Evolutionary conservation across 192 early-diverging fungal genomes (phyloP).

Genomic region (Umbelopsis isabellina): DNA sequence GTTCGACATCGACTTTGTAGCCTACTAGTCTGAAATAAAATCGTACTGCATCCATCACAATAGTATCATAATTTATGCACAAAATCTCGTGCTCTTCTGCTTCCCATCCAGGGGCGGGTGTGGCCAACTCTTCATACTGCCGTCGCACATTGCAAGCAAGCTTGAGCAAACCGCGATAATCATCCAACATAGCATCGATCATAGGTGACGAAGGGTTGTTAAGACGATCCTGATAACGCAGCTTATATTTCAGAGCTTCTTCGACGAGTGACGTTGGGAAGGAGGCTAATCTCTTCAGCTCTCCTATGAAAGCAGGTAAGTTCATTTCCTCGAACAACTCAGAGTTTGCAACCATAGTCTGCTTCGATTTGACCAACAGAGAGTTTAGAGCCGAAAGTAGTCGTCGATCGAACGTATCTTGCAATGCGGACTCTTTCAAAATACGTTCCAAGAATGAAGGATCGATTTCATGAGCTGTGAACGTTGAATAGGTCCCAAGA

Average conservation of each 20-base stretch:
- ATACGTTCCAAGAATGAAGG: slow-evolving; percentile 84
- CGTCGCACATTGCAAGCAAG: slow-evolving; percentile 76
- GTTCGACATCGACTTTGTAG: slow-evolving; percentile 67
- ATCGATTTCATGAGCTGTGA: slow-evolving; percentile 45
- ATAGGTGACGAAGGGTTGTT: slow-evolving; percentile 60
- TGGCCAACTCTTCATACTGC: slow-evolving; percentile 66
- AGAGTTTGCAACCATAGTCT: slow-evolving; percentile 71
- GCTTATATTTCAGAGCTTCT: slow-evolving; percentile 75
- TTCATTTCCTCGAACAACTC: slow-evolving; percentile 68
- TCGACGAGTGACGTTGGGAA: slow-evolving; percentile 84
- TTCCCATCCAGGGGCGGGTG: slow-evolving; percentile 68
- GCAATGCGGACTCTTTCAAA: slow-evolving; percentile 79
- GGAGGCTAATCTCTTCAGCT: slow-evolving; percentile 69
- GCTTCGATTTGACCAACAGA: slow-evolving; percentile 65
- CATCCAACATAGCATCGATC: slow-evolving; percentile 81
- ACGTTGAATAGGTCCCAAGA: background rate
- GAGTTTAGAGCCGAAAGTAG: slow-evolving; percentile 65
- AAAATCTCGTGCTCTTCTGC: slow-evolving; percentile 55
- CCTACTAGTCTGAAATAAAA: slow-evolving; percentile 81
- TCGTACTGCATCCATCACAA: slow-evolving; percentile 70
- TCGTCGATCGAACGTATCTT: slow-evolving; percentile 74
- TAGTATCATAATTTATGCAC: slow-evolving; percentile 62
- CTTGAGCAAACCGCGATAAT: slow-evolving; percentile 70
- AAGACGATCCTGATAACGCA: slow-evolving; percentile 67
- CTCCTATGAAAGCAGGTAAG: slow-evolving; percentile 67